Evolutionary conservation across 306 rosid genomes (phyloP).

Genomic region (Ormosia emarginata): DNA sequence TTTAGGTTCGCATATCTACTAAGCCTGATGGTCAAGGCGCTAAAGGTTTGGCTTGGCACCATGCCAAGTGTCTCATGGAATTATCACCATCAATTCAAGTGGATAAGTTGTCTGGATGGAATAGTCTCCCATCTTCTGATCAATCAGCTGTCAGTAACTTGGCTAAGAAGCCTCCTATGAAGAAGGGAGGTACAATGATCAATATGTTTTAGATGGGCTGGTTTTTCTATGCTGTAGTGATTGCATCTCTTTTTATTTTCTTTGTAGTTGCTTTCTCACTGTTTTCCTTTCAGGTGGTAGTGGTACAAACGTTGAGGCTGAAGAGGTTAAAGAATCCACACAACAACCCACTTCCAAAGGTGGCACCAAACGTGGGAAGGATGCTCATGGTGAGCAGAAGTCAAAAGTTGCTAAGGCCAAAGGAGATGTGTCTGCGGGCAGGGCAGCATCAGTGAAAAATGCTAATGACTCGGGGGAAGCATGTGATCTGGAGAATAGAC

Average conservation of each 20-base stretch:
- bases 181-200: conserved; percentile 48
- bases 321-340: conserved; percentile 40
- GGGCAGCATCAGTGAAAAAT: conserved; percentile 31
- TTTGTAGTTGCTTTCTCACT: conserved; percentile 15
- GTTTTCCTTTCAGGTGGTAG: conserved; percentile 41
- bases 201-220: conserved; percentile 16
- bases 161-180: conserved; percentile 38
- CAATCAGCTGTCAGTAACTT: conserved; percentile 60
- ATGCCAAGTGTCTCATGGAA: conserved; percentile 81
- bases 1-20: conserved; percentile 77
- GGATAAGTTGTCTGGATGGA: conserved; percentile 86
- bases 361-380: conserved; percentile 67
- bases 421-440: conserved; percentile 58
- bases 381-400: conserved; percentile 39
- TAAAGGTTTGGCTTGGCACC: conserved; percentile 83
- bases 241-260: neutral
- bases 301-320: conserved; percentile 31
- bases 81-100: conserved; percentile 59
- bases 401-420: conserved; percentile 61
- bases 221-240: neutral
- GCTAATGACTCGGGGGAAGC: conserved; percentile 28
- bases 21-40: conserved; percentile 82
- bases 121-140: conserved; percentile 65
- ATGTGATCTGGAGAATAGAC: conserved; percentile 44
- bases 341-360: conserved; percentile 47